Evolutionary conservation across 208 protist genomes (phyloP).

Genomic region (Trypanosomatidae sp.): DNA sequence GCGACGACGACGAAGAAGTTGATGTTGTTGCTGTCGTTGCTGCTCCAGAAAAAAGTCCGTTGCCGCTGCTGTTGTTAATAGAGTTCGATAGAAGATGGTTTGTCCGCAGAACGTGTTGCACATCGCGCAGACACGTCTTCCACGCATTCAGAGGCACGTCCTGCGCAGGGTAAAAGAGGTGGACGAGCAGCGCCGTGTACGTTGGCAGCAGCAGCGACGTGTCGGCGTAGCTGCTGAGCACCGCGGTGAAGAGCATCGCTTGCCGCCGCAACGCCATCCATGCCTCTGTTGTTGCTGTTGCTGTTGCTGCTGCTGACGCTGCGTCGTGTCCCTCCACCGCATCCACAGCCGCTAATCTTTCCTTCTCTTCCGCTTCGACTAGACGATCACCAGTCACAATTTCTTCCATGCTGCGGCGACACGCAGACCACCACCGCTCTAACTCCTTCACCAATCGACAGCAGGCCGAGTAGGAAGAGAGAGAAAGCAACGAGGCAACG

Average conservation of each 20-base stretch:
- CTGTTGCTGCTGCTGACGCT: constrained; percentile 2
- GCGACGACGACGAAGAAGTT: not conserved
- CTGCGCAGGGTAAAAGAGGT: constrained; percentile 5
- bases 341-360: no score
- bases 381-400: no score
- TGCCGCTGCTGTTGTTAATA: no score
- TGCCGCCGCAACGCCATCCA: constrained; percentile 15
- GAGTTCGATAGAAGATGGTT: no score
- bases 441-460: not conserved
- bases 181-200: constrained; percentile 14
- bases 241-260: constrained; percentile 4
- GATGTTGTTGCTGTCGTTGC: not conserved
- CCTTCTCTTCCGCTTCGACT: not conserved
- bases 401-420: not conserved
- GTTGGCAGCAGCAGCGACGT: constrained; percentile 18
- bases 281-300: not conserved
- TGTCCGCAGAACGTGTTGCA: constrained; percentile 12
- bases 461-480: constrained; percentile 15
- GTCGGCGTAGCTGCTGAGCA: constrained; percentile 14
- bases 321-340: no score
- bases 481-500: constrained; percentile 10
- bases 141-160: not conserved
- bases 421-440: constrained; percentile 17
- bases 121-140: constrained; percentile 17
- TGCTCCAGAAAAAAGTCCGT: no score